Percentiles rank a stretch among this genome's conserved stretches.
These are phyloP conservation scores for Trapa incisa DNA, from an alignment of 345 rosid species.

Conservation along the genomic window DNA sequence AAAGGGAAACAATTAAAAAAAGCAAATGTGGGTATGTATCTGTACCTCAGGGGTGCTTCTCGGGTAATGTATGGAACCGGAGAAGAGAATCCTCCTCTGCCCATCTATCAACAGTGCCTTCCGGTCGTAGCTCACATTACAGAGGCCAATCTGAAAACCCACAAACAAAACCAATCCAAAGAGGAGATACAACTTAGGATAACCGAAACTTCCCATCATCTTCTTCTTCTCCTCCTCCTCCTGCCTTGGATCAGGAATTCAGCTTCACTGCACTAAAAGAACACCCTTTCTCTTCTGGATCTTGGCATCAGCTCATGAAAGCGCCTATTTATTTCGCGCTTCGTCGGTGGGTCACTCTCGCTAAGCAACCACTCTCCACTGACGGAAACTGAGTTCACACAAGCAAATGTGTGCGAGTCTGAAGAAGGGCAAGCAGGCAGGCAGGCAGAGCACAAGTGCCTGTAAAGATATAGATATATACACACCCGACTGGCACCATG, in stretches of 20 bases:
- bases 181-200: slow-evolving; percentile 27
- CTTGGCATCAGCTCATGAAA: neutral
- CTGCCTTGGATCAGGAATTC: neutral
- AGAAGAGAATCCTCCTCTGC: slow-evolving; percentile 76
- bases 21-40: neutral
- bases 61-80: slow-evolving; percentile 92
- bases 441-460: slow-evolving; percentile 2
- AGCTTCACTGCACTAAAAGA: neutral
- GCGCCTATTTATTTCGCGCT: neutral
- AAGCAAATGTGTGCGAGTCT: slow-evolving; percentile 2
- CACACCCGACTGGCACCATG: neutral
- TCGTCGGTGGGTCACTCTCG: neutral
- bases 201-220: slow-evolving; percentile 34
- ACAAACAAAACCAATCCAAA: slow-evolving; percentile 29
- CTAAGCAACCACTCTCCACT: neutral
- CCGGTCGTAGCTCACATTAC: slow-evolving; percentile 70
- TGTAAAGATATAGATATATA: slow-evolving; percentile 3
- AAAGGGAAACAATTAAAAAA: neutral
- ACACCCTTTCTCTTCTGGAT: neutral
- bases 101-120: slow-evolving; percentile 81
- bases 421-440: neutral
- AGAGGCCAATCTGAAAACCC: slow-evolving; percentile 35
- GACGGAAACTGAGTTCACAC: neutral
- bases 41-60: slow-evolving; percentile 80
- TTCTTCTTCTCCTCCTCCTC: neutral